Evolutionary conservation across 2,329 filamentous ascomycete species (phyloP).

Genomic region (Colletotrichum sp.): DNA sequence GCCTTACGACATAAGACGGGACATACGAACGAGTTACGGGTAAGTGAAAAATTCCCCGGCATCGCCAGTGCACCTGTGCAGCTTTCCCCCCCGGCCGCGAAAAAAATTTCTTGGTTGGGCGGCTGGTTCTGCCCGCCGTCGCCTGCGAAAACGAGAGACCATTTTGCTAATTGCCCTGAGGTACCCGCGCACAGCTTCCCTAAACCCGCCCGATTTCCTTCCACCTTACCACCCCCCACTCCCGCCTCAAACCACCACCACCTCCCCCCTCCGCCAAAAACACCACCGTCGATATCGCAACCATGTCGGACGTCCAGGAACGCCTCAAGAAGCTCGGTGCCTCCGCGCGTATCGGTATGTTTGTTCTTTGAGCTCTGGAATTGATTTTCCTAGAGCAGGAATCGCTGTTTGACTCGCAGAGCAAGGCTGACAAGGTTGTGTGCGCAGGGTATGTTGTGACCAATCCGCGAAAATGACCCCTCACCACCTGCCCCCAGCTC

Average conservation of each 20-base stretch:
- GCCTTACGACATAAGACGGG: conserved; percentile 18
- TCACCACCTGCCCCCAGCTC: not conserved
- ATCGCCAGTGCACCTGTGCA: not conserved
- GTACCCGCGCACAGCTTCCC: conserved; percentile 16
- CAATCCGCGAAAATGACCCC: conserved; percentile 20
- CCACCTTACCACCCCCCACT: conserved; percentile 29
- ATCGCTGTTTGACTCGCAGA: not conserved
- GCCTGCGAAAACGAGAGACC: conserved; percentile 6
- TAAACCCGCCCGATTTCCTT: conserved; percentile 16
- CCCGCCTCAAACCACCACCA: conserved; percentile 21
- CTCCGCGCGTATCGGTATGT: conserved; percentile 68
- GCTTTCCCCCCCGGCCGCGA: not conserved
- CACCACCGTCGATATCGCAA: conserved; percentile 27
- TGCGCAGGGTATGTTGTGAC: conserved; percentile 40
- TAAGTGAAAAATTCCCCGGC: not conserved
- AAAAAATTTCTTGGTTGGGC: not conserved
- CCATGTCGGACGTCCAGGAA: conserved; percentile 63
- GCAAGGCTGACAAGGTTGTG: conserved; percentile 13
- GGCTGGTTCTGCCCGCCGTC: conserved; percentile 5
- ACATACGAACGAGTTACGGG: conserved; percentile 10
- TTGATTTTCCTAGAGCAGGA: not conserved
- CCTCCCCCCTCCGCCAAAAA: not conserved
- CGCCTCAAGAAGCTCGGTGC: conserved; percentile 64
- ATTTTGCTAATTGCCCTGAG: conserved; percentile 22
- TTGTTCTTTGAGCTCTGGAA: not conserved